A percentile compares a stretch with the other conserved stretches of the same genome.
These are phyloP conservation scores for Microdochium paspali DNA, from an alignment of 2,329 filamentous ascomycete genomes.

Conservation along the genomic window DNA sequence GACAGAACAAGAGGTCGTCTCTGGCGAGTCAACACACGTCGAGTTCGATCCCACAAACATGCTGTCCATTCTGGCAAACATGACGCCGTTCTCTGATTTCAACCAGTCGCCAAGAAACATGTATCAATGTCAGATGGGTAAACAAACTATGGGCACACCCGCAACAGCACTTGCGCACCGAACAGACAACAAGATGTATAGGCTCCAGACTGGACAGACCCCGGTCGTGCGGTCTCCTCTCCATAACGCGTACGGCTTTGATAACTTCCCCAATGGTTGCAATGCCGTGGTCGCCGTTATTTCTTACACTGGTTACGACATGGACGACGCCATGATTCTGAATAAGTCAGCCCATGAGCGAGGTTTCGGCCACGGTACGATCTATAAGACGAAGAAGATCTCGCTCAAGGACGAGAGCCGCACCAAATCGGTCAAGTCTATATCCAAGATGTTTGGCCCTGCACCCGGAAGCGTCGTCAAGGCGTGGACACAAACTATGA, in stretches of 20 bases:
- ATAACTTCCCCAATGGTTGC: conserved; percentile 95
- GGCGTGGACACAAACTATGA: conserved; percentile 56
- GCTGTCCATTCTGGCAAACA: conserved; percentile 92
- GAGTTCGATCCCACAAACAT: conserved; percentile 95
- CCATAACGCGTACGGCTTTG: conserved; percentile 91
- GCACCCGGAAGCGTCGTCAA: conserved; percentile 68
- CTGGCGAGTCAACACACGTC: conserved; percentile 86
- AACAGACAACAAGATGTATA: conserved; percentile 96
- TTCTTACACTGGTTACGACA: conserved; percentile 97
- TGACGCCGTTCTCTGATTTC: conserved; percentile 98
- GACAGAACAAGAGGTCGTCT: conserved; percentile 75
- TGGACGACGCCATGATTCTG: conserved; percentile 99
- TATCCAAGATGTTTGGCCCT: conserved; percentile 84
- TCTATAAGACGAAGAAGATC: conserved; percentile 96
- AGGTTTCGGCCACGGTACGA: conserved; percentile 89
- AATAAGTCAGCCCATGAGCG: conserved; percentile 96
- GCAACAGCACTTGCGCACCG: conserved; percentile 76
- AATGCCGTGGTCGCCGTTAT: conserved; percentile 97
- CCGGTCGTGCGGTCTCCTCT: conserved; percentile 85
- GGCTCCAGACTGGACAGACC: conserved; percentile 90
- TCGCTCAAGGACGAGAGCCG: conserved; percentile 72
- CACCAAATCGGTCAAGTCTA: conserved; percentile 54
- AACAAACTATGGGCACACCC: conserved; percentile 97
- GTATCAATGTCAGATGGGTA: conserved; percentile 99
- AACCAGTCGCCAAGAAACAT: conserved; percentile 98